Evolutionary conservation across 208 protist genomes (phyloP).

Genomic region (Leptomonas pyrrhocoris): DNA sequence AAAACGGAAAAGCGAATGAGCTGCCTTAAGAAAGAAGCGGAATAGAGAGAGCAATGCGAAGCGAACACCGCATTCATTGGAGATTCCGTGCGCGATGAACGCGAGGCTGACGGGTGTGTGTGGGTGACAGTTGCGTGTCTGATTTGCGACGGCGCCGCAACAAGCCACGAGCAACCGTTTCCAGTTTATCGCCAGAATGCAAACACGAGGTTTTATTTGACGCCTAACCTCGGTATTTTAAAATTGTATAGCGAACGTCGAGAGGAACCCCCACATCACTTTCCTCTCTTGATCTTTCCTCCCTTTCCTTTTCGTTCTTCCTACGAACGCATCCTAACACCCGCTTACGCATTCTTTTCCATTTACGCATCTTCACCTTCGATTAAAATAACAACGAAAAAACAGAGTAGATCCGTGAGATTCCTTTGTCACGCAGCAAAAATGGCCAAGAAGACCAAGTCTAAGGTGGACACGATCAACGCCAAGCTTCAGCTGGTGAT

Average conservation of each 20-base stretch:
- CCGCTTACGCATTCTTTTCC: background rate
- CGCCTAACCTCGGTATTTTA: too few relatives aligned
- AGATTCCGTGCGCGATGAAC: background rate
- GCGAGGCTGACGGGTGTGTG: too few relatives aligned
- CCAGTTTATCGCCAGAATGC: too few relatives aligned
- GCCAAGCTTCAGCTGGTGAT: constrained; percentile 99
- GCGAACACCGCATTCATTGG: background rate
- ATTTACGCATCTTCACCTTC: background rate
- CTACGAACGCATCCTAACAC: background rate
- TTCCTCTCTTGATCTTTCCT: background rate
- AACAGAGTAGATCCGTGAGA: constrained; percentile 28
- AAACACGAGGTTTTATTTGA: too few relatives aligned
- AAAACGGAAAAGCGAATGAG: background rate
- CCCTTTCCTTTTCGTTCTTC: constrained; percentile 15
- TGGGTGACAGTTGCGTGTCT: too few relatives aligned
- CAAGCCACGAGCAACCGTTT: too few relatives aligned
- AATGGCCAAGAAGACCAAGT: constrained; percentile 96
- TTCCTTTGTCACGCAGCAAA: constrained; percentile 32
- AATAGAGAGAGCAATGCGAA: background rate
- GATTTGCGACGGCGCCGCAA: too few relatives aligned
- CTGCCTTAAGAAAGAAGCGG: background rate
- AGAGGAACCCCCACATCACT: background rate
- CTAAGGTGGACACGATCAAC: constrained; percentile 98
- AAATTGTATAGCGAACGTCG: too few relatives aligned
- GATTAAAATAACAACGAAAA: background rate